Evolutionary conservation across 1,284 basidiomycete genomes (phyloP).

Genomic region (Microbotryomycetes sp.): DNA sequence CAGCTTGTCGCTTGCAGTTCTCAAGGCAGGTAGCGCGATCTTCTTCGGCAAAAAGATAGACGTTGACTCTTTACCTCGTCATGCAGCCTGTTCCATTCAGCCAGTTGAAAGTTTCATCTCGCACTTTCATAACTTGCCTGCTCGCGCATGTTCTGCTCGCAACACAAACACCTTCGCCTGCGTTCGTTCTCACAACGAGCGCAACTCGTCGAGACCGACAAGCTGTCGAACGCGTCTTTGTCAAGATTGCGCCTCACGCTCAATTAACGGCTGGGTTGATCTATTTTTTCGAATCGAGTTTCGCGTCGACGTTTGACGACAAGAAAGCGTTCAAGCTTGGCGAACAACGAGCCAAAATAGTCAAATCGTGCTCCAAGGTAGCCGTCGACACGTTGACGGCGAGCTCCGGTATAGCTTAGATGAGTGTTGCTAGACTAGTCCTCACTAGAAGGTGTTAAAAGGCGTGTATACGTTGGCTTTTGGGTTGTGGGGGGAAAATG

Average conservation of each 20-base stretch:
- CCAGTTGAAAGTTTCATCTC: slow-evolving; percentile 55
- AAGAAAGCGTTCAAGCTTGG: slow-evolving; percentile 44
- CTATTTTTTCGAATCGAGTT: slow-evolving; percentile 53
- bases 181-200: slow-evolving; percentile 35
- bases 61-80: too few relatives aligned
- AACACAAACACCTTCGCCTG: slow-evolving; percentile 63
- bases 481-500: neutral
- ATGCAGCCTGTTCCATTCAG: slow-evolving; percentile 85
- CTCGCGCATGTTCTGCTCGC: slow-evolving; percentile 61
- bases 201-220: slow-evolving; percentile 42
- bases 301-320: slow-evolving; percentile 41
- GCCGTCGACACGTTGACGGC: slow-evolving; percentile 60
- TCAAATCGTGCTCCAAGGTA: slow-evolving; percentile 56
- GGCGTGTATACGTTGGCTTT: neutral
- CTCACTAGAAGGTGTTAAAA: neutral
- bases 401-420: slow-evolving; percentile 50
- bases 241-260: slow-evolving; percentile 56
- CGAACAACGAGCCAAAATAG: slow-evolving; percentile 47
- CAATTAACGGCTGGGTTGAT: slow-evolving; percentile 59
- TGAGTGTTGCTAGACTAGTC: slow-evolving; percentile 11
- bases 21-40: slow-evolving; percentile 78
- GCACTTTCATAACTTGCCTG: slow-evolving; percentile 60
- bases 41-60: too few relatives aligned
- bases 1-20: slow-evolving; percentile 59
- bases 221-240: slow-evolving; percentile 62